phyloP scores from a whole-genome alignment of 2,329 filamentous ascomycete species.

The Verticillium tricorpus region DNA sequence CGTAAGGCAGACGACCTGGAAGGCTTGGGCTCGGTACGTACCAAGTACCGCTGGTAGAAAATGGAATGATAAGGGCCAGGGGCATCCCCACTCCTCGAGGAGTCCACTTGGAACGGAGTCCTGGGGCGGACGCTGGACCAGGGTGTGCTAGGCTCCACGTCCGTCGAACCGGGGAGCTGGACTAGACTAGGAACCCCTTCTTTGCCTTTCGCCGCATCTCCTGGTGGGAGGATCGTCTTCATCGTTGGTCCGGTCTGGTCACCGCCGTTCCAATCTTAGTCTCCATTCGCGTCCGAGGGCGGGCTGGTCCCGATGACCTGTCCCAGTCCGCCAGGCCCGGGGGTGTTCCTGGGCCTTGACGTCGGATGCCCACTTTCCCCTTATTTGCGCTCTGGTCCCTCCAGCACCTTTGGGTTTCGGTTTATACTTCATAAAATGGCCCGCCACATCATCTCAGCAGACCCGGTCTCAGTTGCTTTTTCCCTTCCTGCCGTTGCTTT shows the following conservation, averaged over 20 bases:
- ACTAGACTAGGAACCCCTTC: slow-evolving; percentile 12
- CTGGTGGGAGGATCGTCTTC: slow-evolving; percentile 14
- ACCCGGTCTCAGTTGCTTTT: slow-evolving; percentile 6
- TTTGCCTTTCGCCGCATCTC: slow-evolving; percentile 9
- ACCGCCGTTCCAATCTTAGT: slow-evolving; percentile 18
- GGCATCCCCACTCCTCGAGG: background rate
- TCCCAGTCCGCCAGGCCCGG: slow-evolving; percentile 14
- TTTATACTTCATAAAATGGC: slow-evolving; percentile 10
- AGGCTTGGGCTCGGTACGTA: background rate
- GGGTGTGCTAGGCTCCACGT: slow-evolving; percentile 10
- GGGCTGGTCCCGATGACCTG: slow-evolving; percentile 13
- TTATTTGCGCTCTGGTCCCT: slow-evolving; percentile 13
- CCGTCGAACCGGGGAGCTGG: slow-evolving; percentile 15
- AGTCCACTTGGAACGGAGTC: slow-evolving; percentile 2
- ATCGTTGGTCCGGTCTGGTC: slow-evolving; percentile 15
- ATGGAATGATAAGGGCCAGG: slow-evolving; percentile 3
- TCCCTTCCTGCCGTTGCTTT: slow-evolving; percentile 12
- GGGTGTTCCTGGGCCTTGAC: slow-evolving; percentile 14
- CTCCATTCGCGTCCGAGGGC: slow-evolving; percentile 12
- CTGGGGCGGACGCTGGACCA: slow-evolving; percentile 2
- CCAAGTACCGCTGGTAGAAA: background rate
- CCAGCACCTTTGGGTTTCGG: slow-evolving; percentile 7
- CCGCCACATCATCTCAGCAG: slow-evolving; percentile 9
- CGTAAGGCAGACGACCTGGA: background rate
- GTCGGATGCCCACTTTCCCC: slow-evolving; percentile 11